phyloP scores from a whole-genome alignment of 208 protist genomes.

The Leptomonas seymouri region DNA sequence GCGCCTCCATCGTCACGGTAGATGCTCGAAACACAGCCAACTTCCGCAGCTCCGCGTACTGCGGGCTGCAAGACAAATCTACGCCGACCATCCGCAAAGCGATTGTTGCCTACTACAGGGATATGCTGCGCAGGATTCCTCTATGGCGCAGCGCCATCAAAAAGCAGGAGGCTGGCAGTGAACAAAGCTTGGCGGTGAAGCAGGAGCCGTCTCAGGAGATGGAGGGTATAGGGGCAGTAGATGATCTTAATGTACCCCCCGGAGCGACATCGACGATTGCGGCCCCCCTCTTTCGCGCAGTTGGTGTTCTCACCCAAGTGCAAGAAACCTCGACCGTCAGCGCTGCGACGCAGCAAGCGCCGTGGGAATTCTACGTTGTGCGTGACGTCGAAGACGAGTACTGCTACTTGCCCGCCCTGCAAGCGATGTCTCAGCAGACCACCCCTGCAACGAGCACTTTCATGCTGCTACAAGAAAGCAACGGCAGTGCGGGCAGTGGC shows the following conservation, averaged over 20 bases:
- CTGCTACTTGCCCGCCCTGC: conserved; percentile 49
- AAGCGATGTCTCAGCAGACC: conserved; percentile 47
- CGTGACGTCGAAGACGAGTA: conserved; percentile 66
- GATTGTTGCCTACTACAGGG: conserved; percentile 67
- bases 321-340: conserved; percentile 43
- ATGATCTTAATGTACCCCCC: conserved; percentile 3
- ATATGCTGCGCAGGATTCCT: conserved; percentile 65
- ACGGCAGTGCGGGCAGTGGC: background rate
- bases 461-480: conserved; percentile 8
- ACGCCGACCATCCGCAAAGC: conserved; percentile 17
- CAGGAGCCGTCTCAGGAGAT: conserved; percentile 13
- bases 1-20: conserved; percentile 9
- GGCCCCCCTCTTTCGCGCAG: conserved; percentile 38
- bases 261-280: background rate
- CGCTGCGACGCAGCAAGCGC: conserved; percentile 39
- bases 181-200: conserved; percentile 13
- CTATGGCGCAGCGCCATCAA: conserved; percentile 35
- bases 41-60: conserved; percentile 74
- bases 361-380: conserved; percentile 88
- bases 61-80: conserved; percentile 62
- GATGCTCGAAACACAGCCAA: conserved; percentile 74
- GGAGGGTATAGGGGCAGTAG: conserved; percentile 7
- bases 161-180: conserved; percentile 5
- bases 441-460: conserved; percentile 6
- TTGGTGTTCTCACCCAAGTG: conserved; percentile 82